These are phyloP conservation scores for Cyclotella choctawhatcheeana DNA, from an alignment of 108 stramenopile species.

Conservation along the genomic window DNA sequence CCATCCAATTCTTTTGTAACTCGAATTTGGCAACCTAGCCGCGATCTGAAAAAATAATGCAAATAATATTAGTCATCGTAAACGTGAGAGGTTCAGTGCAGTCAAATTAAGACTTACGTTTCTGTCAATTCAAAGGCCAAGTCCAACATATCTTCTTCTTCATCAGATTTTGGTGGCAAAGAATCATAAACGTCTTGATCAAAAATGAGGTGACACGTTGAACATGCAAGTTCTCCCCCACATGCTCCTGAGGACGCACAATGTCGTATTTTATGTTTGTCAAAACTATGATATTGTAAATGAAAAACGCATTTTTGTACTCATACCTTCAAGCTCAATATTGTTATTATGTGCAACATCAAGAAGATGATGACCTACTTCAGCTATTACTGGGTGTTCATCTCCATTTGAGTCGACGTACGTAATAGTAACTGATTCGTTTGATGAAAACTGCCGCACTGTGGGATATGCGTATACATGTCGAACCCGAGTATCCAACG, in stretches of 20 bases:
- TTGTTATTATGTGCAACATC: constrained; percentile 88
- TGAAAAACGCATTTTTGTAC: no score
- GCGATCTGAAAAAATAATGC: constrained; percentile 68
- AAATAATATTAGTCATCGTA: no score
- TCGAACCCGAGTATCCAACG: no score
- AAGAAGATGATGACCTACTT: constrained; percentile 78
- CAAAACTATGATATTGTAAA: no score
- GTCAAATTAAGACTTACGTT: constrained; percentile 84
- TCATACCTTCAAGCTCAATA: constrained; percentile 84
- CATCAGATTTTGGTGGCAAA: constrained; percentile 88
- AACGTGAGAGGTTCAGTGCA: no score
- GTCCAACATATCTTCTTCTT: constrained; percentile 99
- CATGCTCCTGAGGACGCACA: constrained; percentile 60
- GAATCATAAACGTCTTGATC: constrained; percentile 86
- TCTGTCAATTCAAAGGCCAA: constrained; percentile 97
- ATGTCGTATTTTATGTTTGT: not conserved
- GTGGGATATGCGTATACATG: not conserved
- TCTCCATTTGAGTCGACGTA: constrained; percentile 76
- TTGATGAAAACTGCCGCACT: constrained; percentile 37
- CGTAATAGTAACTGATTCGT: constrained; percentile 63
- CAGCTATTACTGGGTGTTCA: constrained; percentile 68
- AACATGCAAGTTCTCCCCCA: constrained; percentile 88
- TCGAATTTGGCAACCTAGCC: constrained; percentile 96
- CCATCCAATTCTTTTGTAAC: constrained; percentile 91
- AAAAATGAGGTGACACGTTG: constrained; percentile 94